Percentiles rank a stretch among this genome's conserved stretches.
Conservation (phyloP, 2,329 filamentous ascomycete species). For the Berkeleyomyces basicola region DNA sequence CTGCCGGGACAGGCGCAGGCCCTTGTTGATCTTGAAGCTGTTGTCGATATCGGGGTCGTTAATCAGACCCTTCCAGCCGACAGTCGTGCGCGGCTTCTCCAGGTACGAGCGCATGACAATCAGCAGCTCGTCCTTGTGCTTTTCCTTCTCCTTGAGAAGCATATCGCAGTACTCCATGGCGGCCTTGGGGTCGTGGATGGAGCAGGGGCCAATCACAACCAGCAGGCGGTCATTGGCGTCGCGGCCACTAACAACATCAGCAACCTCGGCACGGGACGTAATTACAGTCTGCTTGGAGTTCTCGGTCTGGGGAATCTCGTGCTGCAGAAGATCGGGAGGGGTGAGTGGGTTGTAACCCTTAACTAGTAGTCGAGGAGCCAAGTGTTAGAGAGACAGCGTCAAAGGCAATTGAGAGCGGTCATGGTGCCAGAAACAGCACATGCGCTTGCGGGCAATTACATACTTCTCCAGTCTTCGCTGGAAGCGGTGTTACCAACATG, state of each 20-base stretch:
- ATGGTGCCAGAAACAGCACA: not conserved
- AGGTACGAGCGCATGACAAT: slow-evolving; percentile 98
- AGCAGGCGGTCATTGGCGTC: slow-evolving; percentile 44
- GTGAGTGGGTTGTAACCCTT: slow-evolving; percentile 89
- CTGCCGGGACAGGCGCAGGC: slow-evolving; percentile 68
- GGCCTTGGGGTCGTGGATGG: slow-evolving; percentile 83
- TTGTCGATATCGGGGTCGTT: slow-evolving; percentile 98
- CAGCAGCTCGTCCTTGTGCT: slow-evolving; percentile 74
- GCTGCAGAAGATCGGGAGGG: slow-evolving; percentile 69
- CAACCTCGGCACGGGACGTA: slow-evolving; percentile 49
- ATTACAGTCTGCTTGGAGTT: slow-evolving; percentile 50
- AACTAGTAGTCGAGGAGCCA: slow-evolving; percentile 35
- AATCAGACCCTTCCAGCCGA: slow-evolving; percentile 97
- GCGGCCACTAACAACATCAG: slow-evolving; percentile 60
- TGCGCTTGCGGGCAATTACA: slow-evolving; percentile 19
- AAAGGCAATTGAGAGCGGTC: not conserved
- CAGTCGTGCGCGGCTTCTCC: slow-evolving; percentile 93
- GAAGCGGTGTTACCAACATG: slow-evolving; percentile 58
- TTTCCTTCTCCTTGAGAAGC: slow-evolving; percentile 65
- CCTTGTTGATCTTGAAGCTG: slow-evolving; percentile 98
- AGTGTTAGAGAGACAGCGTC: not conserved
- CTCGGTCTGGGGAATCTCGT: slow-evolving; percentile 60
- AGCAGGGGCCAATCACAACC: slow-evolving; percentile 86
- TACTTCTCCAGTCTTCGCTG: slow-evolving; percentile 73
- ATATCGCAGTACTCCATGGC: slow-evolving; percentile 86